phyloP scores from a whole-genome alignment of 805 yeast species.

The Cyberlindnera euphorbiae region DNA sequence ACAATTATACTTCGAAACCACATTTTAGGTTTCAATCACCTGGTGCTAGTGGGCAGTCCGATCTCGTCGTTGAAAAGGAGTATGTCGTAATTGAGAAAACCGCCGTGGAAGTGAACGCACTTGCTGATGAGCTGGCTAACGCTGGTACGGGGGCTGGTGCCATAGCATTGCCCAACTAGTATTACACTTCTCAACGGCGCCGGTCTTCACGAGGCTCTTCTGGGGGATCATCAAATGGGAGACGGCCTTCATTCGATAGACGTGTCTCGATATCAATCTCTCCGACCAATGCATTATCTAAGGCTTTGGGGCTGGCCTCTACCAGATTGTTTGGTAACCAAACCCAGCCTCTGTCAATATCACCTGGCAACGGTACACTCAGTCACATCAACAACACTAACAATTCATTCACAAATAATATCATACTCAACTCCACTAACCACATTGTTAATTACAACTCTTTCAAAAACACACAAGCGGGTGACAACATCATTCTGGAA shows the following conservation, averaged over 20 bases:
- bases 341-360: conserved; percentile 21
- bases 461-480: conserved; percentile 11
- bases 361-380: conserved; percentile 11
- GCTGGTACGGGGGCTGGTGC: conserved; percentile 52
- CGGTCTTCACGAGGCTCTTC: conserved; percentile 43
- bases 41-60: conserved; percentile 32
- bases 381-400: conserved; percentile 18
- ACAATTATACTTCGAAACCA: conserved; percentile 7
- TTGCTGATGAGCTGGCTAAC: conserved; percentile 85
- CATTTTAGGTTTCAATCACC: conserved; percentile 16
- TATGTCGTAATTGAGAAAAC: conserved; percentile 94
- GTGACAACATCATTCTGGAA: conserved; percentile 37
- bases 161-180: conserved; percentile 29
- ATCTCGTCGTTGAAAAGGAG: conserved; percentile 65
- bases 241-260: conserved; percentile 59
- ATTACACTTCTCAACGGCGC: conserved; percentile 20
- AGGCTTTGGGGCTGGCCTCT: conserved; percentile 84
- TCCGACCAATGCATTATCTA: conserved; percentile 84
- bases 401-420: conserved; percentile 22
- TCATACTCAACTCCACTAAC: conserved; percentile 19
- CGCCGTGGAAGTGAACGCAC: conserved; percentile 90
- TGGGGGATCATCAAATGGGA: conserved; percentile 39
- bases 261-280: conserved; percentile 60
- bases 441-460: conserved; percentile 15
- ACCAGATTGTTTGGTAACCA: conserved; percentile 71